Conservation (phyloP, 352 stramenopile species). For the Phytopythium sindhum region DNA sequence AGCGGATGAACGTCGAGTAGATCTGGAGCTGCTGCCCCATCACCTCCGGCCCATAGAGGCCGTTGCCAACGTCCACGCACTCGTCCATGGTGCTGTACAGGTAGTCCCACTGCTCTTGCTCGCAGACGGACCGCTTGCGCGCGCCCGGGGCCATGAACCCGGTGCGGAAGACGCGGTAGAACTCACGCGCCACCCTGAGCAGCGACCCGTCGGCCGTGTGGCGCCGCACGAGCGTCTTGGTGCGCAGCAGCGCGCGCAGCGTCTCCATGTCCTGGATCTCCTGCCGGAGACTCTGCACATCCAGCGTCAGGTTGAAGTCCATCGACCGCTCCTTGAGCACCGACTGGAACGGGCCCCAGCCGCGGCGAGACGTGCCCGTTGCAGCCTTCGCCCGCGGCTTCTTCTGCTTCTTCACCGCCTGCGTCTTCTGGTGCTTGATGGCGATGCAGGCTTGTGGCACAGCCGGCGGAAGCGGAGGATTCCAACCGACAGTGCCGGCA, state of each 20-base stretch:
- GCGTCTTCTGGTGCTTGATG: background rate
- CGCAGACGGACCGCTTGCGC: background rate
- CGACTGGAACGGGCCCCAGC: constrained; percentile 32
- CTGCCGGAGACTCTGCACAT: constrained; percentile 35
- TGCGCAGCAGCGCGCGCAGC: constrained; percentile 21
- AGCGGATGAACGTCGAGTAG: constrained; percentile 12
- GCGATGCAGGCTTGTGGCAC: background rate
- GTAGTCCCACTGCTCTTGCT: constrained; percentile 2
- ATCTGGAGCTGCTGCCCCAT: constrained; percentile 7
- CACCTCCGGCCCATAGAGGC: background rate
- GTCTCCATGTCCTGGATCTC: constrained; percentile 25
- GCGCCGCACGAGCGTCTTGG: constrained; percentile 19
- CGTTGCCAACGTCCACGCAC: constrained; percentile 7
- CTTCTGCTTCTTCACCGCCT: background rate
- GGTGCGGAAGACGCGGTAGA: constrained; percentile 4
- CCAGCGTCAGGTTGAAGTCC: constrained; percentile 43
- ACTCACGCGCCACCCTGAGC: constrained; percentile 17
- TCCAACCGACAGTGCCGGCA: no score
- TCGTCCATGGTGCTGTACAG: constrained; percentile 8
- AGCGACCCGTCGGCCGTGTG: constrained; percentile 26
- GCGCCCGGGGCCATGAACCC: background rate
- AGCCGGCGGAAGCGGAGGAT: no score
- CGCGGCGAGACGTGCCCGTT: constrained; percentile 4
- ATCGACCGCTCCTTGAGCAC: constrained; percentile 30
- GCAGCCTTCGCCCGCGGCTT: background rate